Base-by-base conservation (phyloP, 805 yeast species). In the Jamesozyma rosinii region DNA sequence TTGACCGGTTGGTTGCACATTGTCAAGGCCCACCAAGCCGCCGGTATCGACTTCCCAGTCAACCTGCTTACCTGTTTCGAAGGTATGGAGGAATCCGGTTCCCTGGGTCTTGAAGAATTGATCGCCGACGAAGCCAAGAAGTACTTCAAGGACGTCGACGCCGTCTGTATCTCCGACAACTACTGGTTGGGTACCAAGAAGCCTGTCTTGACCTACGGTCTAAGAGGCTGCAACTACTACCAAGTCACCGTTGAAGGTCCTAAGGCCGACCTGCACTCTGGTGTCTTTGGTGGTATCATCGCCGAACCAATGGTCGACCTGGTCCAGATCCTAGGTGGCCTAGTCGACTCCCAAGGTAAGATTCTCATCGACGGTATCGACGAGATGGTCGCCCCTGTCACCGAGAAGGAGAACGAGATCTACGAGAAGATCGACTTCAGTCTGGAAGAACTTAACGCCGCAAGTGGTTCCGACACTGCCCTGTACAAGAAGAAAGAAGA, bases 21-120 rank as follows among this genome's bases (percentile, higher is more conserved):
- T 34, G 72, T 92, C 35, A 83, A 89, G 68, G 97, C 98, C 14
- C 97, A 92, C 68, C 79, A 74, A 44, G 83, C 79, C 53, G 75
- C 86, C 44, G 88, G 86, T 18, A 59, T 85, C 58, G 96, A 89
- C 50, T 73, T 92, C 45, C 99, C 99, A 17, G 97, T 92, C 49
- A 92, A 92, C 69, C 67, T 92, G 55, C 76, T 88, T 40, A 82
- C 84, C 62, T 87, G 96, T 66, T 92, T 92, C 58, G 99, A 92
- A 69, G 97, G 98, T 48, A 92, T 92, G 99, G 99, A 92, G 69
- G 99, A 92, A 69, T 80, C 89, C 50, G 99, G 99, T 20, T 87
- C 96, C 29, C 66, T 86, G 40, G 97, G 97, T 30, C 75, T 92
- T 51, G 98, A 90, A 53, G 79, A 70, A 30, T 75, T 92, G 57